Evolutionary conservation across 148 eudicot genomes (phyloP), one percentile per base, ranked within the genome.

Genomic region (Rhododendron ovatum): DNA sequence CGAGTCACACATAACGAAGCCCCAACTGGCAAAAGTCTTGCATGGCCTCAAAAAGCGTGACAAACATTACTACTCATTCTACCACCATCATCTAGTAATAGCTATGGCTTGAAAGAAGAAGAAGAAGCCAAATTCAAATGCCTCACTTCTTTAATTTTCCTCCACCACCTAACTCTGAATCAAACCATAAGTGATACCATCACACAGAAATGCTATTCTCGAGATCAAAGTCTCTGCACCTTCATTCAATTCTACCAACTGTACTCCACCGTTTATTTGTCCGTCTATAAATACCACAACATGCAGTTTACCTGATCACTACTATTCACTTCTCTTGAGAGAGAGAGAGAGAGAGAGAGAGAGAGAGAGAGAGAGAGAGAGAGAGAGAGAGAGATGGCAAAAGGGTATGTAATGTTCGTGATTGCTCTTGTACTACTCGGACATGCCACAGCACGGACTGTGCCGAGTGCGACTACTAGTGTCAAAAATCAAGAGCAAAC

Each of bases 401-500:
- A 71, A 28, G 39, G 76, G 17, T 71, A 13, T 7, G 76, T 30
- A 71, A 71, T 71, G 76, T 71, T 13, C 3, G 37, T 71, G 76
- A 0, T 71, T 71, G 17, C 17, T 30, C 17, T 71, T 12, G 76
- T 71, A 30, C 76, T 71, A 0, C 2, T 71, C 13, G 18, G 13
- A 4, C 76, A 28, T 71, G 76, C 76, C 7, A 30, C 18, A 20
- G 37, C 76, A 71, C 17, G 76, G 7, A 28, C 14, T 28, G 76
- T 71, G 37, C 76, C 39, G 74, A 26, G 37, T 69, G 22, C 26
- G 26, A 63, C 75, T 9, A 61, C 45, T 28, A 50, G 80, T 48
- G 78, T 53, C 12, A 7, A 50, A 20, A 73, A 75, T 41, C 63
- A 51, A 12, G 89, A 43, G 33, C 51, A 87, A 65, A 79, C 67